Conservation (phyloP, 2,329 filamentous ascomycete genomes). For the Fusarium robinianum region DNA sequence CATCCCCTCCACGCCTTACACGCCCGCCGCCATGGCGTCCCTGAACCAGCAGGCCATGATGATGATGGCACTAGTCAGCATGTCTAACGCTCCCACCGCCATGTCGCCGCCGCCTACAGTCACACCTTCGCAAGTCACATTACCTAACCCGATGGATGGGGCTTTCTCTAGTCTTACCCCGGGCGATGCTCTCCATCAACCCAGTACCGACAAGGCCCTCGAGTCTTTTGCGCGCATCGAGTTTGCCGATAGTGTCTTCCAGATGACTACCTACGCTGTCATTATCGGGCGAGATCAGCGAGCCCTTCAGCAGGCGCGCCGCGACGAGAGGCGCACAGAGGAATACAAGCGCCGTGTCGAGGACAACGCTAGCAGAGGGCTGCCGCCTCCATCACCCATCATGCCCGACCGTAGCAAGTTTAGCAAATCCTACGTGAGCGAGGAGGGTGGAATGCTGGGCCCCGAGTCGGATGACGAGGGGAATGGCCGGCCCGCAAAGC, state of each 20-base stretch:
- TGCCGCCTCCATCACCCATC: slow-evolving; percentile 57
- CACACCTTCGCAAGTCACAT: slow-evolving; percentile 52
- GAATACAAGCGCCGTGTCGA: slow-evolving; percentile 51
- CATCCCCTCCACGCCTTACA: slow-evolving; percentile 42
- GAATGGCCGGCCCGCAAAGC: slow-evolving; percentile 51
- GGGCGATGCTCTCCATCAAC: slow-evolving; percentile 42
- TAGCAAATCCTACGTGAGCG: slow-evolving; percentile 69
- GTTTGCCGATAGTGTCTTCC: slow-evolving; percentile 76
- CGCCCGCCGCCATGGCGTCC: slow-evolving; percentile 39
- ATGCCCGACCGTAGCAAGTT: slow-evolving; percentile 58
- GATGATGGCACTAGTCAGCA: slow-evolving; percentile 52
- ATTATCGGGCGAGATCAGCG: slow-evolving; percentile 73
- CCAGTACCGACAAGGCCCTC: slow-evolving; percentile 48
- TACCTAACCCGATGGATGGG: slow-evolving; percentile 45
- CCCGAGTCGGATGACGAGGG: slow-evolving; percentile 63
- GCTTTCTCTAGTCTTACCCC: slow-evolving; percentile 36
- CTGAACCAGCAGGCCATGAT: slow-evolving; percentile 48
- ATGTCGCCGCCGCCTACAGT: slow-evolving; percentile 51
- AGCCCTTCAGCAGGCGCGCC: slow-evolving; percentile 59
- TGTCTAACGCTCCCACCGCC: slow-evolving; percentile 43
- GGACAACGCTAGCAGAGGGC: slow-evolving; percentile 52
- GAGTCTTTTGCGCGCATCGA: slow-evolving; percentile 65
- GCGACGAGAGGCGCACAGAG: slow-evolving; percentile 54
- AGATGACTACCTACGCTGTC: slow-evolving; percentile 76
- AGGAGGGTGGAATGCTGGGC: slow-evolving; percentile 70